phyloP scores from a whole-genome alignment of 306 rosid genomes.

The Cucurbita maxima region DNA sequence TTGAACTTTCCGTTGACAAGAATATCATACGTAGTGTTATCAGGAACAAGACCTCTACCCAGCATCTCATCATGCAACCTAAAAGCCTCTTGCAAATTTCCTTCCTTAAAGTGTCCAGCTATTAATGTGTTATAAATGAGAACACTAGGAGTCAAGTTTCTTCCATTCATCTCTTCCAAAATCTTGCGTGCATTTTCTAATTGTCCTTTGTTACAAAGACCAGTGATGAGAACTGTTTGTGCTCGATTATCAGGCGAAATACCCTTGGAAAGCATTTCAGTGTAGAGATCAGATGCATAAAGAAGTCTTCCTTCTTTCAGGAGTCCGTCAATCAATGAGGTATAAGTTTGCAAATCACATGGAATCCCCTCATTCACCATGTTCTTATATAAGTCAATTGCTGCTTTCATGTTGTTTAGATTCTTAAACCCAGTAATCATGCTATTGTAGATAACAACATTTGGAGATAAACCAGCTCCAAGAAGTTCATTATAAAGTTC shows the following conservation, averaged over 20 bases:
- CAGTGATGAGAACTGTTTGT: conserved; percentile 35
- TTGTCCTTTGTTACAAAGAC: conserved; percentile 48
- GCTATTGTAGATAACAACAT: conserved; percentile 43
- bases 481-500: conserved; percentile 40
- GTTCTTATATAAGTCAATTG: conserved; percentile 36
- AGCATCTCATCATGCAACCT: conserved; percentile 81
- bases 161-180: conserved; percentile 43
- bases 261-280: conserved; percentile 62
- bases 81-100: conserved; percentile 55
- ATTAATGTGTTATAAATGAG: conserved; percentile 51
- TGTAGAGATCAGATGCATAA: conserved; percentile 47
- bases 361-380: conserved; percentile 44
- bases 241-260: conserved; percentile 40
- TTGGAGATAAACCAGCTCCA: conserved; percentile 59
- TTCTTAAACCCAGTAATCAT: conserved; percentile 51
- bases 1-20: conserved; percentile 36
- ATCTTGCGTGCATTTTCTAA: conserved; percentile 44
- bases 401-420: conserved; percentile 51
- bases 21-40: conserved; percentile 44
- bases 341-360: conserved; percentile 45
- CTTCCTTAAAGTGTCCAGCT: conserved; percentile 55
- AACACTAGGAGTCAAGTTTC: conserved; percentile 30
- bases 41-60: conserved; percentile 56
- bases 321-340: conserved; percentile 47
- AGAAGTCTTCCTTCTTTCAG: conserved; percentile 38